phyloP scores from a whole-genome alignment of 768 basidiomycete species.

The Lactarius psammicola region DNA sequence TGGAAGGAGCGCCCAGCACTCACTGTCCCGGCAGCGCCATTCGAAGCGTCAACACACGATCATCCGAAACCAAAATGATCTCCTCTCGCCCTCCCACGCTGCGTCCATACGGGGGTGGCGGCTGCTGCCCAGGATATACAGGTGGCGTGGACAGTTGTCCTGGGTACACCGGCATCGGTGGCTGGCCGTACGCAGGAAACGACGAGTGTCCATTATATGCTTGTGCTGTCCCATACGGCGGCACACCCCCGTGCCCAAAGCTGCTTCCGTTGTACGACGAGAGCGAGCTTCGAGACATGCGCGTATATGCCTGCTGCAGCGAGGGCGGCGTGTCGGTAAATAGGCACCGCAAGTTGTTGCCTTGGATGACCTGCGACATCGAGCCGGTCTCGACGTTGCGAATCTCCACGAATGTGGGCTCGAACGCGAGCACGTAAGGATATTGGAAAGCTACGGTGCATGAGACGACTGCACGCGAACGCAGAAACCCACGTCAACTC shows the following conservation, averaged over 20 bases:
- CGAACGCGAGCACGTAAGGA: constrained; percentile 95
- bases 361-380: constrained; percentile 93
- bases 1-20: constrained; percentile 16
- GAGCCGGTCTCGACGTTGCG: constrained; percentile 91
- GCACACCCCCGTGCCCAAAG: background rate
- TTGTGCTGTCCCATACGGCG: background rate
- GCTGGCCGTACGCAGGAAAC: constrained; percentile 25
- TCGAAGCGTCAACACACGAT: constrained; percentile 72
- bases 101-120: constrained; percentile 39
- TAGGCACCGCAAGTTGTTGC: constrained; percentile 82
- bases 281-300: constrained; percentile 30
- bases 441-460: constrained; percentile 81
- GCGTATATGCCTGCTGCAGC: constrained; percentile 56
- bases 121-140: constrained; percentile 36
- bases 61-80: constrained; percentile 88
- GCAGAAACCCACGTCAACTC: constrained; percentile 35
- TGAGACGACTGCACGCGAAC: background rate
- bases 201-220: constrained; percentile 20
- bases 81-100: constrained; percentile 66
- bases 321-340: constrained; percentile 95
- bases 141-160: constrained; percentile 39
- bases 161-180: constrained; percentile 42
- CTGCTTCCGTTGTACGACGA: constrained; percentile 17
- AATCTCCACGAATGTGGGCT: constrained; percentile 94
- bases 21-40: constrained; percentile 39